A percentile compares a stretch with the other conserved stretches of the same genome.
These are phyloP conservation scores for Schwanniomyces occidentalis DNA, from an alignment of 805 yeast species.

Conservation along the genomic window DNA sequence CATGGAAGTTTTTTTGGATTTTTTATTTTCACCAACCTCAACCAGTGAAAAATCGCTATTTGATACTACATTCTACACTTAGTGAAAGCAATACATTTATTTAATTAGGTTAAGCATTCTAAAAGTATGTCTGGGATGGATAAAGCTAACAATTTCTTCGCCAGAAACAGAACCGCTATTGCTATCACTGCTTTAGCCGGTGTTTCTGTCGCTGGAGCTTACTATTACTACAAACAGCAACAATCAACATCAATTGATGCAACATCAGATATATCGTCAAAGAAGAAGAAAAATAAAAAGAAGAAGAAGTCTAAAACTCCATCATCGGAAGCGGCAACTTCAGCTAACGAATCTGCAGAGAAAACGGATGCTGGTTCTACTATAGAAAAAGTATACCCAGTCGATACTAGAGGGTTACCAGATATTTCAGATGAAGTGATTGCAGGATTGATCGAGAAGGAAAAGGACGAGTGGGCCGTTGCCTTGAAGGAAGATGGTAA, in stretches of 20 bases:
- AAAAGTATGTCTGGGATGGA: slow-evolving; percentile 17
- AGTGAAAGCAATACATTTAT: no score
- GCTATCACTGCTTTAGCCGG: slow-evolving; percentile 64
- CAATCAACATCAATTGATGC: slow-evolving; percentile 11
- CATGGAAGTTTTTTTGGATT: slow-evolving; percentile 5
- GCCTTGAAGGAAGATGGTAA: slow-evolving; percentile 91
- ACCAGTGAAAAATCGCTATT: slow-evolving; percentile 11
- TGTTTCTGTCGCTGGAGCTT: slow-evolving; percentile 64
- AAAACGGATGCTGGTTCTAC: slow-evolving; percentile 30
- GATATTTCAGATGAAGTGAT: slow-evolving; percentile 49
- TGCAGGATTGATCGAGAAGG: slow-evolving; percentile 45
- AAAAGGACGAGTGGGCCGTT: slow-evolving; percentile 64
- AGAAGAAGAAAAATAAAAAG: slow-evolving; percentile 36
- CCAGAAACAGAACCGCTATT: slow-evolving; percentile 62
- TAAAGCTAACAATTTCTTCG: slow-evolving; percentile 33
- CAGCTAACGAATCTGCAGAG: slow-evolving; percentile 16
- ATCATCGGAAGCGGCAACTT: slow-evolving; percentile 6
- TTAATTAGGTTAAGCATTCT: no score
- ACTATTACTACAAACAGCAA: slow-evolving; percentile 44
- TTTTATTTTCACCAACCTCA: slow-evolving; percentile 3
- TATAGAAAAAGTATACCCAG: slow-evolving; percentile 47
- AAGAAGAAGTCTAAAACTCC: slow-evolving; percentile 36
- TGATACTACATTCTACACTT: no score
- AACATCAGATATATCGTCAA: slow-evolving; percentile 20
- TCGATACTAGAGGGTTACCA: slow-evolving; percentile 58